These are phyloP conservation scores for Incumbomyces lentus DNA, from an alignment of 2,329 filamentous ascomycete genomes.

Conservation along the genomic window DNA sequence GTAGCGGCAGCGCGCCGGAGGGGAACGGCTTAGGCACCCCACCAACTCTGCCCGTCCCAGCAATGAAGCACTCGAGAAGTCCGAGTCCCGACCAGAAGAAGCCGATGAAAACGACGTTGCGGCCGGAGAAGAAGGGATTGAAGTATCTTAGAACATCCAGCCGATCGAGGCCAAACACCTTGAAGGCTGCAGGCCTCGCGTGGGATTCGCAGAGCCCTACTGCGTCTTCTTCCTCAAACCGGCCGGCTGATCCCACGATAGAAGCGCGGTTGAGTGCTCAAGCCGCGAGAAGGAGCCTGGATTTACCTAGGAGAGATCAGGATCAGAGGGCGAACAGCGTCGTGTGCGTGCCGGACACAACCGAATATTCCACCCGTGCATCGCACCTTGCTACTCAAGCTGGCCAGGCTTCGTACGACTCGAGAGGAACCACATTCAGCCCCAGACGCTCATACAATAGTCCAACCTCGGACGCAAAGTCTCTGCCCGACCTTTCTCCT, in stretches of 20 bases:
- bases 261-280: constrained; percentile 20
- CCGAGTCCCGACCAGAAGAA: constrained; percentile 52
- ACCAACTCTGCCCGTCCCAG: constrained; percentile 25
- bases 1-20: not conserved
- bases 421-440: not conserved
- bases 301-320: constrained; percentile 9
- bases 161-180: constrained; percentile 42
- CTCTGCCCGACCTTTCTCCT: constrained; percentile 13
- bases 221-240: constrained; percentile 10
- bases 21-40: constrained; percentile 11
- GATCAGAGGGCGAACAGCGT: constrained; percentile 7
- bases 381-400: not conserved
- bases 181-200: constrained; percentile 54
- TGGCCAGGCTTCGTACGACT: not conserved
- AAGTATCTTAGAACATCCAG: constrained; percentile 37
- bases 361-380: constrained; percentile 10
- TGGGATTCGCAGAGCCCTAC: constrained; percentile 37
- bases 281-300: constrained; percentile 19
- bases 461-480: not conserved
- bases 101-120: constrained; percentile 47
- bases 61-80: constrained; percentile 42
- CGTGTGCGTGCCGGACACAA: constrained; percentile 9
- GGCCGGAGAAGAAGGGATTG: constrained; percentile 37
- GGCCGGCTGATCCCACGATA: constrained; percentile 18
- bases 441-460: not conserved